Conservation (phyloP, 2,329 filamentous ascomycete genomes). For the Neospermospora avenae region DNA sequence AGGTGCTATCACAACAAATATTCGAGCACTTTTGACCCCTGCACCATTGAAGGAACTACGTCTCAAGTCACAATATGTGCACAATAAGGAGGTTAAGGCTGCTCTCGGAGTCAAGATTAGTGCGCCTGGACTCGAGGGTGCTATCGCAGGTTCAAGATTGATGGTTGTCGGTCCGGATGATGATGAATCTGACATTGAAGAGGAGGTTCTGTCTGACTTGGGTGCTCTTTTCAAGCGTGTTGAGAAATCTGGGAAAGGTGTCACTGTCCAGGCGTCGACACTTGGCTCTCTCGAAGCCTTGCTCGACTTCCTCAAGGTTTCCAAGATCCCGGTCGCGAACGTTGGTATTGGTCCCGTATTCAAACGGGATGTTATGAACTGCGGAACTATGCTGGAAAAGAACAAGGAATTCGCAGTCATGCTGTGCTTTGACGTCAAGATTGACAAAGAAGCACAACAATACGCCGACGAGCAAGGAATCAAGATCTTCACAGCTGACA, state of each 20-base stretch:
- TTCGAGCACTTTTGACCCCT: constrained; percentile 89
- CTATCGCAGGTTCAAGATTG: constrained; percentile 92
- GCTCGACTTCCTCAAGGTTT: constrained; percentile 91
- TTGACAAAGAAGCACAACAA: constrained; percentile 89
- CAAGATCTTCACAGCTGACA: constrained; percentile 97
- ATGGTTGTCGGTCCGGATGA: constrained; percentile 93
- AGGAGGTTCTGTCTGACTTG: constrained; percentile 94
- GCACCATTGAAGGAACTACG: constrained; percentile 91
- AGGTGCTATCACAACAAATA: constrained; percentile 90
- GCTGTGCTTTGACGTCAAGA: constrained; percentile 99
- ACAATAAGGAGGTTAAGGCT: constrained; percentile 99
- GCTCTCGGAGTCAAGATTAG: constrained; percentile 98
- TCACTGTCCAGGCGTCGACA: constrained; percentile 95
- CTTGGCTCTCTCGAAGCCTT: constrained; percentile 94
- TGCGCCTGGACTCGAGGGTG: constrained; percentile 89
- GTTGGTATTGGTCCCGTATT: constrained; percentile 97
- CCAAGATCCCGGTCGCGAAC: constrained; percentile 96
- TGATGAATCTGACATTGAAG: constrained; percentile 93
- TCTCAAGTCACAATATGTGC: constrained; percentile 93
- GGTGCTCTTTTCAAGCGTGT: constrained; percentile 88
- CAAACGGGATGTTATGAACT: constrained; percentile 96
- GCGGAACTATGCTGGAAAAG: constrained; percentile 96
- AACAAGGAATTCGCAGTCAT: constrained; percentile 94
- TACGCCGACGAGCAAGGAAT: constrained; percentile 94
- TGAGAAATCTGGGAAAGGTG: constrained; percentile 87